A percentile compares a stretch with the other conserved stretches of the same genome.
Conservation (phyloP, 306 rosid genomes). For the Vigna trinervia region DNA sequence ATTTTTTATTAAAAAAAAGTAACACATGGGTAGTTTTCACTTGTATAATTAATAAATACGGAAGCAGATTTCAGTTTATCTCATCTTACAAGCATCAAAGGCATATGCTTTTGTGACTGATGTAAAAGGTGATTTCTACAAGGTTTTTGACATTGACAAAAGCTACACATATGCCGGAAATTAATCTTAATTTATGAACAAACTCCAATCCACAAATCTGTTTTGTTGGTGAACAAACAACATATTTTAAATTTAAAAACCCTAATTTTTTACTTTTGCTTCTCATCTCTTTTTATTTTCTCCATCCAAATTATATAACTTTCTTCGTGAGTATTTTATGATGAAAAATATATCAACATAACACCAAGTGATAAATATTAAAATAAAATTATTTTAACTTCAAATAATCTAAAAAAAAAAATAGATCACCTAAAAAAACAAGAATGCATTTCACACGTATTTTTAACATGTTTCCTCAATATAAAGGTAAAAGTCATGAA, state of each 20-base stretch:
- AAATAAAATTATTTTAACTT: too few relatives aligned
- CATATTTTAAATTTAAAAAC: too few relatives aligned
- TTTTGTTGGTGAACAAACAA: neutral
- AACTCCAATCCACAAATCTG: neutral
- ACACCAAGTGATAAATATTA: too few relatives aligned
- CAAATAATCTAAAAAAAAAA: too few relatives aligned
- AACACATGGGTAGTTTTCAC: too few relatives aligned
- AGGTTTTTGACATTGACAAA: slow-evolving; percentile 45
- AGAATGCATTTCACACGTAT: too few relatives aligned
- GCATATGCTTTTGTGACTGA: slow-evolving; percentile 20
- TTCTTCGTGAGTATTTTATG: neutral
- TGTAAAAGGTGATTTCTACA: slow-evolving; percentile 46
- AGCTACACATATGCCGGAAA: slow-evolving; percentile 37
- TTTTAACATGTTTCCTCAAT: too few relatives aligned
- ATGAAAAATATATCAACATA: too few relatives aligned
- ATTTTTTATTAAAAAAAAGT: too few relatives aligned
- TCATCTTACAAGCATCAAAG: slow-evolving; percentile 13
- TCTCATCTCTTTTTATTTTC: neutral
- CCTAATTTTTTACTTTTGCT: too few relatives aligned
- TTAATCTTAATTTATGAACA: neutral
- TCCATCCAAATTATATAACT: neutral
- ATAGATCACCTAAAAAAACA: too few relatives aligned
- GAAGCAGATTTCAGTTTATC: neutral
- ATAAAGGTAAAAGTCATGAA: too few relatives aligned
- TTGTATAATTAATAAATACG: neutral